These are phyloP conservation scores for Arctium lappa DNA, from an alignment of 129 eudicot species.

Conservation along the genomic window DNA sequence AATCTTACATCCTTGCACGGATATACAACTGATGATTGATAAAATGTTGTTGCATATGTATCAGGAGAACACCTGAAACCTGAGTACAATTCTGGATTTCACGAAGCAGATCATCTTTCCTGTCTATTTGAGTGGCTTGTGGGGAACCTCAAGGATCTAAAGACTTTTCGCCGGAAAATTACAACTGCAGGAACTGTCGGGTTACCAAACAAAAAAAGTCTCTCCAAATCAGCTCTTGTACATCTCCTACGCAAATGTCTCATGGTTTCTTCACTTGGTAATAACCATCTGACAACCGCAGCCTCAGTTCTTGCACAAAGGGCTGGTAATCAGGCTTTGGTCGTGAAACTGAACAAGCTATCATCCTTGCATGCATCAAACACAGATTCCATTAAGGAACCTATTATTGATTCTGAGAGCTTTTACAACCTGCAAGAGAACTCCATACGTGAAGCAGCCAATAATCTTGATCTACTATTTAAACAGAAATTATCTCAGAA, in stretches of 20 bases:
- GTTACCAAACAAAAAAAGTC: conserved; percentile 22
- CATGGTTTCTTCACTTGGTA: conserved; percentile 32
- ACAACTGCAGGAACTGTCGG: conserved; percentile 21
- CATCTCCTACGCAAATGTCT: conserved; percentile 56
- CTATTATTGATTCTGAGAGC: conserved; percentile 8
- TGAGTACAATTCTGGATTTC: conserved; percentile 21
- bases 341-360: conserved; percentile 53
- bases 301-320: conserved; percentile 50
- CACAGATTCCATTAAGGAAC: conserved; percentile 14
- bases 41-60: neutral
- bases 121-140: conserved; percentile 59
- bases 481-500: conserved; percentile 31
- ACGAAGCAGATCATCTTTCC: conserved; percentile 37
- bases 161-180: conserved; percentile 17
- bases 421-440: conserved; percentile 48
- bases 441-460: conserved; percentile 45
- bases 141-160: conserved; percentile 42
- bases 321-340: conserved; percentile 38
- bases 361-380: conserved; percentile 27
- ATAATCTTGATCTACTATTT: conserved; percentile 32
- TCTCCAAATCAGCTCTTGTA: conserved; percentile 41
- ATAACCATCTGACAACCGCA: conserved; percentile 45
- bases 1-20: neutral
- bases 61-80: conserved; percentile 35
- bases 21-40: too few relatives aligned